Evolutionary conservation across 1,284 basidiomycete genomes (phyloP).

Genomic region (Entoloma clypeatum): DNA sequence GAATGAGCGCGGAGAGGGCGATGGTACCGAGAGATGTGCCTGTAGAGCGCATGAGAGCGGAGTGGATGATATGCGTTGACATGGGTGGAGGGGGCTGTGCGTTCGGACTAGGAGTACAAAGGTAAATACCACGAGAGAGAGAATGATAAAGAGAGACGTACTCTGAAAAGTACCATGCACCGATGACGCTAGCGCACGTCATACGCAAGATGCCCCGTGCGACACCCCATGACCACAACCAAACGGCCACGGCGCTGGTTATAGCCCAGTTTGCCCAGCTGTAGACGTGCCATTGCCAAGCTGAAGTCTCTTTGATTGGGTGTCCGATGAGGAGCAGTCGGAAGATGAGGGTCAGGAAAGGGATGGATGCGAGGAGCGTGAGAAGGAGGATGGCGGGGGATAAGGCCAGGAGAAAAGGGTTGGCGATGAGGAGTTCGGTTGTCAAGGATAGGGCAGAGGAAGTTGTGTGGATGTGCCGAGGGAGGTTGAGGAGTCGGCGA

Average conservation of each 20-base stretch:
- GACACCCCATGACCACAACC: constrained; percentile 92
- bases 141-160: constrained; percentile 29
- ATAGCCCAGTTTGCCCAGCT: constrained; percentile 87
- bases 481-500: constrained; percentile 65
- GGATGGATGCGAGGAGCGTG: constrained; percentile 73
- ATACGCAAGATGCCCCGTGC: constrained; percentile 79
- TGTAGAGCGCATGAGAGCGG: constrained; percentile 74
- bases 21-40: constrained; percentile 80
- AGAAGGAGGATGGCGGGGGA: constrained; percentile 75
- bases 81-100: constrained; percentile 46
- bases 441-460: constrained; percentile 79
- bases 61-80: constrained; percentile 71
- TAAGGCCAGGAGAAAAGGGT: constrained; percentile 80
- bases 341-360: constrained; percentile 83
- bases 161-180: constrained; percentile 91
- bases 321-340: constrained; percentile 76
- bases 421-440: constrained; percentile 70
- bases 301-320: constrained; percentile 22
- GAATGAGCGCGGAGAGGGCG: constrained; percentile 71
- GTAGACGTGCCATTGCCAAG: constrained; percentile 67
- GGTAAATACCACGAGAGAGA: constrained; percentile 1
- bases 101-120: constrained; percentile 40
- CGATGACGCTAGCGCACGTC: constrained; percentile 79
- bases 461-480: constrained; percentile 63
- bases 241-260: constrained; percentile 60